These are phyloP conservation scores for Platismatia glauca DNA, from an alignment of 495 filamentous ascomycete species.

Conservation along the genomic window DNA sequence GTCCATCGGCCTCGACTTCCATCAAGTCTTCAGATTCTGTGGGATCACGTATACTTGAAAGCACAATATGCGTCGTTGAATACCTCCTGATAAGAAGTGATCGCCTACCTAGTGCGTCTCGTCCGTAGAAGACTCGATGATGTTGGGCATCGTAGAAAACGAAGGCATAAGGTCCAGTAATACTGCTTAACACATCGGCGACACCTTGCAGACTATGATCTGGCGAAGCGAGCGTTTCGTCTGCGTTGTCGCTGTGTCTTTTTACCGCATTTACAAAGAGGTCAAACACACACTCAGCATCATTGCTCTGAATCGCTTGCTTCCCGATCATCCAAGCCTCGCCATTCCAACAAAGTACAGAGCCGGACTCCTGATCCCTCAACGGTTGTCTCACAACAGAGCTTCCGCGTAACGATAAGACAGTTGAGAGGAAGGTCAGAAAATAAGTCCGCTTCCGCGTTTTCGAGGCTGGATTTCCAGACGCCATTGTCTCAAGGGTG, in stretches of 20 bases:
- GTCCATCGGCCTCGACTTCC: slow-evolving; percentile 75
- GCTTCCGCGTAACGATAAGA: slow-evolving; percentile 74
- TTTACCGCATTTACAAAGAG: slow-evolving; percentile 45
- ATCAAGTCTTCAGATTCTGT: slow-evolving; percentile 46
- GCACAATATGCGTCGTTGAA: slow-evolving; percentile 41
- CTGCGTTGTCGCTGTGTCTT: neutral
- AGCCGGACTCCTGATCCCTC: slow-evolving; percentile 47
- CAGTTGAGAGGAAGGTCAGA: slow-evolving; percentile 68
- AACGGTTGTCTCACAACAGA: slow-evolving; percentile 67
- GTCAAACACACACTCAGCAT: slow-evolving; percentile 64
- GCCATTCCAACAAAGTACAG: slow-evolving; percentile 94
- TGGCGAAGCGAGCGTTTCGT: neutral
- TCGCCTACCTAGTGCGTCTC: slow-evolving; percentile 78
- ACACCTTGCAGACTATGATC: neutral
- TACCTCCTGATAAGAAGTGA: slow-evolving; percentile 57
- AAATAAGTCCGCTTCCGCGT: slow-evolving; percentile 10
- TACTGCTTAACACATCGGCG: slow-evolving; percentile 45
- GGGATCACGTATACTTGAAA: slow-evolving; percentile 69
- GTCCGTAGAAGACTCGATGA: slow-evolving; percentile 60
- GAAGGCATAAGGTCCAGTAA: slow-evolving; percentile 86
- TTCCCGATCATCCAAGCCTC: slow-evolving; percentile 78
- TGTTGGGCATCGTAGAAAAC: slow-evolving; percentile 66
- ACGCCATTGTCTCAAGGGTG: slow-evolving; percentile 1
- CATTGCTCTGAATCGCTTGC: slow-evolving; percentile 54
- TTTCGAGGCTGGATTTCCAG: neutral